phyloP scores from a whole-genome alignment of 1,284 basidiomycete genomes.

The Malassezia dermatis region DNA sequence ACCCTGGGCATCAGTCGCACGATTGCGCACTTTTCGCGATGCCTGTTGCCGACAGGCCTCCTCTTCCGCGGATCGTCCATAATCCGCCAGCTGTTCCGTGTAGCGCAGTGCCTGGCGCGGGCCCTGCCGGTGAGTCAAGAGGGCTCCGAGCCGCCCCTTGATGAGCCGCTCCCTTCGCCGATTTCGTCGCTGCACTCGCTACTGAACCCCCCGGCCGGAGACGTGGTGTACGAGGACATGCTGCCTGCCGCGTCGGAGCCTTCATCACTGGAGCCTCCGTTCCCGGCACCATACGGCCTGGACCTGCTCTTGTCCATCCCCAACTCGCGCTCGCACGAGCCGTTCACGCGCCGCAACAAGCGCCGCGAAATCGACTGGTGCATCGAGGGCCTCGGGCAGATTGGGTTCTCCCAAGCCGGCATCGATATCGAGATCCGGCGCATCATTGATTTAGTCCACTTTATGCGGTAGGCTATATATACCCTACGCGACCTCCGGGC shows the following conservation, averaged over 20 bases:
- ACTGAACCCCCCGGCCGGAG: slow-evolving; percentile 4
- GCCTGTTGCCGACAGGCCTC: background rate
- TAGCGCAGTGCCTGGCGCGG: slow-evolving; percentile 22
- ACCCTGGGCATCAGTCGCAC: slow-evolving; percentile 5
- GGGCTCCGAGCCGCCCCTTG: background rate
- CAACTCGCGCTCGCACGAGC: slow-evolving; percentile 15
- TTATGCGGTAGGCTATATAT: background rate
- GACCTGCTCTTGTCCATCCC: slow-evolving; percentile 1
- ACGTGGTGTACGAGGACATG: background rate
- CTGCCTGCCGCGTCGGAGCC: background rate
- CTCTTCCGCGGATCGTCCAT: slow-evolving; percentile 4
- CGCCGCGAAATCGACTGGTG: slow-evolving; percentile 29
- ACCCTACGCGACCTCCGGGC: background rate
- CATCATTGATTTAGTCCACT: slow-evolving; percentile 27
- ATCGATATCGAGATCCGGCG: slow-evolving; percentile 33
- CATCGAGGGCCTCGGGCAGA: slow-evolving; percentile 34
- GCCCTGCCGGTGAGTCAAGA: background rate
- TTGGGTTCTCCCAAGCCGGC: slow-evolving; percentile 38
- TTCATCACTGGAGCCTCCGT: background rate
- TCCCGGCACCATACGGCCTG: background rate
- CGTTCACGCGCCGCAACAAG: slow-evolving; percentile 34
- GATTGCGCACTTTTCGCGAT: slow-evolving; percentile 2
- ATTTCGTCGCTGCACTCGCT: background rate
- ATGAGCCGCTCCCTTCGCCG: background rate
- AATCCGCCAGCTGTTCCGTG: slow-evolving; percentile 16